Evolutionary conservation across 2,329 filamentous ascomycete species (phyloP), one percentile per base, ranked within the genome.

Genomic region (Alternaria postmessia): DNA sequence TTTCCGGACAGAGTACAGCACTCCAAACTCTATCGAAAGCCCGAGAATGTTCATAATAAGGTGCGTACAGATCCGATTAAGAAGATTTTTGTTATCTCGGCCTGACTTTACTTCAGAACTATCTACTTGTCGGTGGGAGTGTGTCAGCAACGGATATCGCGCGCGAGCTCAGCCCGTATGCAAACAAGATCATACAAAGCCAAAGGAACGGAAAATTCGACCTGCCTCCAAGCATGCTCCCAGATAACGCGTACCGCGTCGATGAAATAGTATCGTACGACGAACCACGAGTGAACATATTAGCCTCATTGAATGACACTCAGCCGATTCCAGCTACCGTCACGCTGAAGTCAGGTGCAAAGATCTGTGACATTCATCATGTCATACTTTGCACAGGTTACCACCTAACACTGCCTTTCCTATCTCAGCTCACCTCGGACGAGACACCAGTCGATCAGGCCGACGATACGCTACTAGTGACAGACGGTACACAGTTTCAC

Each of bases 341-440:
- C 1, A 78, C 82, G 0, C 76, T 92, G 1, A 82, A 80, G 43
- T 83, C 87, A 24, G 88, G 88, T 0, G 66, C 78, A 0, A 77
- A 76, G 1, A 68, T 92, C 0, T 79, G 79, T 20, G 80, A 83
- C 9, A 86, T 92, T 36, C 84, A 92, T 66, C 78, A 81, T 16
- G 82, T 92, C 0, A 82, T 92, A 20, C 71, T 92, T 5, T 87
- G 85, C 16, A 92, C 90, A 0, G 90, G 90, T 0, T 92, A 92
- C 68, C 85, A 89, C 67, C 87, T 87, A 14, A 86, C 87, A 0
- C 84, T 89, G 16, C 89, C 90, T 0, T 92, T 91, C 66, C 79
- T 92, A 0, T 72, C 79, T 0, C 74, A 85, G 9, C 79, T 84
- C 18, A 84, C 84, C 75, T 69, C 81, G 58, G 81, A 86, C 81